These are phyloP conservation scores for Yarrowia sp. DNA, from an alignment of 805 yeast species.

Conservation along the genomic window DNA sequence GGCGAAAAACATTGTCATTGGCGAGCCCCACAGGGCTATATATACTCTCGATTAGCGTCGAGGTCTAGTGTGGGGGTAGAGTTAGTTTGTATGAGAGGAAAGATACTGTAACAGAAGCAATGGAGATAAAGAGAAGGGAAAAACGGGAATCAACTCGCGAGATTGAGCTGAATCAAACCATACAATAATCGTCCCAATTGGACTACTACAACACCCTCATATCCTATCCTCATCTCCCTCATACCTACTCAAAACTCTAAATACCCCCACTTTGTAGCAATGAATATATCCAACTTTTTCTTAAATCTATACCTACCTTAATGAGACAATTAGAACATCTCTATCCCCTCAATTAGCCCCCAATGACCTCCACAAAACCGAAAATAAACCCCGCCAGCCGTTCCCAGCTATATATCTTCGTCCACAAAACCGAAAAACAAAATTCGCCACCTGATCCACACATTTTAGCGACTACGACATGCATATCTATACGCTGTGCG, in stretches of 20 bases:
- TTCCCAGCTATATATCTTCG: no score
- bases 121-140: neutral
- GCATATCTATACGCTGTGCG: no score
- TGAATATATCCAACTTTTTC: neutral
- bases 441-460: no score
- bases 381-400: no score
- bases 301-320: no score
- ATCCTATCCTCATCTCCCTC: no score
- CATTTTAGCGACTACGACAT: no score
- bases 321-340: no score
- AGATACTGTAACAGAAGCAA: neutral
- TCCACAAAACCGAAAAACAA: no score
- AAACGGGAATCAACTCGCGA: neutral
- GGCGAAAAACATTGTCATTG: neutral
- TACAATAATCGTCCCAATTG: neutral
- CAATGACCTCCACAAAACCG: no score
- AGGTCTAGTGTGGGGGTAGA: constrained; percentile 15
- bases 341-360: no score
- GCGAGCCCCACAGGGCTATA: neutral
- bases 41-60: constrained; percentile 7
- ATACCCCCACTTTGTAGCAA: neutral
- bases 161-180: neutral
- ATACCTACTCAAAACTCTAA: neutral
- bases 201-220: neutral
- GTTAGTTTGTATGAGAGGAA: neutral